A percentile compares a stretch with the other conserved stretches of the same genome.
Evolutionary conservation across 2,329 filamentous ascomycete species (phyloP).

Genomic region (Dactylellina parvicollis): DNA sequence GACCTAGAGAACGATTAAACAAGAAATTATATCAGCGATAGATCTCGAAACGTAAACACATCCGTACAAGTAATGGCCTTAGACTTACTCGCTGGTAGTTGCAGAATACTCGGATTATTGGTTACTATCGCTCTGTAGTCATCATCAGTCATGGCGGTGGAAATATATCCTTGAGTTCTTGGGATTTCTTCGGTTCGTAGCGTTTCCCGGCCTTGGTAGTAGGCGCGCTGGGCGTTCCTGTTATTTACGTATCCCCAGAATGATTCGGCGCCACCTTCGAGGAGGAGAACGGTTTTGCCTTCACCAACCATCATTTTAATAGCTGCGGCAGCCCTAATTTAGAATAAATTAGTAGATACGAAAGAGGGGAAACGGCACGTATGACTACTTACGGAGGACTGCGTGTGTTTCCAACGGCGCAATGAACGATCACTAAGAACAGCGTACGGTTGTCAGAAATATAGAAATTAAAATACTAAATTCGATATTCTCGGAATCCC

Average conservation of each 20-base stretch:
- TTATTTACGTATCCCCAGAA: constrained; percentile 15
- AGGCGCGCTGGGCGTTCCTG: not conserved
- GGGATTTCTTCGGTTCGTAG: not conserved
- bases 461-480: not conserved
- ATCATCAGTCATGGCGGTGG: not conserved
- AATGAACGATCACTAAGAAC: constrained; percentile 47
- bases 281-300: constrained; percentile 23
- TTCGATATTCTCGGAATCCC: not conserved
- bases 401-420: constrained; percentile 14
- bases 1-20: not conserved
- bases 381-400: constrained; percentile 30
- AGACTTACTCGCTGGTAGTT: constrained; percentile 12
- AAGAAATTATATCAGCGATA: not conserved
- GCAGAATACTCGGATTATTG: constrained; percentile 16
- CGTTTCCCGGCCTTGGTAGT: not conserved
- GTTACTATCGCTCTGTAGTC: not conserved
- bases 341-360: not conserved
- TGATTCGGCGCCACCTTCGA: constrained; percentile 22
- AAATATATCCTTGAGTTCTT: not conserved
- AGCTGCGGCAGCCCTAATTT: constrained; percentile 4
- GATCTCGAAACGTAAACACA: not conserved
- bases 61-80: not conserved
- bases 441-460: too few species aligned
- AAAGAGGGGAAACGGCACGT: not conserved
- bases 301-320: constrained; percentile 12